These are phyloP conservation scores for Echinochloa phyllopogon DNA, from an alignment of 176 grass and related monocot species.

Conservation along the genomic window DNA sequence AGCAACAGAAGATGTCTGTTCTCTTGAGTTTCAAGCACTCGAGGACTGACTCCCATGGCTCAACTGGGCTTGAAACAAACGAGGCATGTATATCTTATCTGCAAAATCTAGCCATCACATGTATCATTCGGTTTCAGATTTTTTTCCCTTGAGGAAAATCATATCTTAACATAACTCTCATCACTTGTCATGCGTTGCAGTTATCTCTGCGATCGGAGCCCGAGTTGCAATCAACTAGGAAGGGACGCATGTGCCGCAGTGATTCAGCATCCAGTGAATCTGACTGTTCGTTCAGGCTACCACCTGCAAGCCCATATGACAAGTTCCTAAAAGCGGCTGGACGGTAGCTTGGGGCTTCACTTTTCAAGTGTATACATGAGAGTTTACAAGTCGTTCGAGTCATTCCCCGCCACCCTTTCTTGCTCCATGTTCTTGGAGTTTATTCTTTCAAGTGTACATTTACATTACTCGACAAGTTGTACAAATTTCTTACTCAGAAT, in stretches of 20 bases:
- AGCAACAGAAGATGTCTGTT: slow-evolving; percentile 92
- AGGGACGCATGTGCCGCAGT: slow-evolving; percentile 49
- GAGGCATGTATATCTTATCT: slow-evolving; percentile 50
- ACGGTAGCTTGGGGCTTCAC: slow-evolving; percentile 45
- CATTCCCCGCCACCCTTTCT: neutral
- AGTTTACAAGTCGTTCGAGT: neutral
- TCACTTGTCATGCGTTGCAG: slow-evolving; percentile 51
- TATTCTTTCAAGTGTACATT: slow-evolving; percentile 46
- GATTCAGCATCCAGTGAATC: slow-evolving; percentile 71
- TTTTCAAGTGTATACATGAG: slow-evolving; percentile 34
- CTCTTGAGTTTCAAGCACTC: slow-evolving; percentile 86
- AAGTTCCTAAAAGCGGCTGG: slow-evolving; percentile 98
- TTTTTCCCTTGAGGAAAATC: neutral
- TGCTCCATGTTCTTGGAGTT: neutral
- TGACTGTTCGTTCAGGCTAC: slow-evolving; percentile 81
- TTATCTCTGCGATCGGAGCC: slow-evolving; percentile 42
- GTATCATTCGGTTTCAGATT: neutral
- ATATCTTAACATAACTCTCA: neutral
- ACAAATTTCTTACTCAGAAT: slow-evolving; percentile 39
- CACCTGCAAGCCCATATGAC: slow-evolving; percentile 90
- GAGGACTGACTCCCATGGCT: slow-evolving; percentile 53
- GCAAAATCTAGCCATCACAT: neutral
- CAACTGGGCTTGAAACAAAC: slow-evolving; percentile 40
- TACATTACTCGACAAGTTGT: slow-evolving; percentile 49
- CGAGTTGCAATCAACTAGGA: slow-evolving; percentile 45